Percentiles rank a stretch among this genome's conserved stretches.
These are phyloP conservation scores for Calendula officinalis DNA, from an alignment of 129 eudicot species.

Conservation along the genomic window DNA sequence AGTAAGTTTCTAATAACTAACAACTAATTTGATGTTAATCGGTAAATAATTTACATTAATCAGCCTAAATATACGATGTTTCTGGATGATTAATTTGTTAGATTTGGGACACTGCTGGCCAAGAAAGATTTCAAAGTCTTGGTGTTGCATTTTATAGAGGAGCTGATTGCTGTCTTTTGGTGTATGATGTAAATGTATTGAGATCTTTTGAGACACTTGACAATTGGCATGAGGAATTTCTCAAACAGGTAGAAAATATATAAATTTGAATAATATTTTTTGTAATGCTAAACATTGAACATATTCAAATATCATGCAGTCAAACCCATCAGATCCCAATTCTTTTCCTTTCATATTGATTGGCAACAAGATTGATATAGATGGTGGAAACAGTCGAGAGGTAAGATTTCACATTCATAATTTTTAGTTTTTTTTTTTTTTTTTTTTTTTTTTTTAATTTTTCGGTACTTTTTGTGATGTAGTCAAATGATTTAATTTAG, in stretches of 20 bases:
- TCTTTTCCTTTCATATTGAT: slow-evolving; percentile 76
- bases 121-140: slow-evolving; percentile 90
- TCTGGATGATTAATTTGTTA: slow-evolving; percentile 20
- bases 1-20: slow-evolving; percentile 35
- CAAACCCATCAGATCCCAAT: slow-evolving; percentile 76
- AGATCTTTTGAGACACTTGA: slow-evolving; percentile 77
- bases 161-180: slow-evolving; percentile 87
- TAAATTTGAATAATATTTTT: not conserved
- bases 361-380: slow-evolving; percentile 91
- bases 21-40: slow-evolving; percentile 1
- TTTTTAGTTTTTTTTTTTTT: not conserved
- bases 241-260: slow-evolving; percentile 56
- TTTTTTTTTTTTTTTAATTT: not conserved
- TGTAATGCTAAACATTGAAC: not conserved
- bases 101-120: slow-evolving; percentile 99
- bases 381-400: slow-evolving; percentile 93
- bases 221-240: slow-evolving; percentile 91
- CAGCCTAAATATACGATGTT: not conserved
- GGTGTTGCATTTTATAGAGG: slow-evolving; percentile 97
- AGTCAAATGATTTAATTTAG: slow-evolving; percentile 28
- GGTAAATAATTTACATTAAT: not conserved
- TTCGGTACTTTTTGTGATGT: not conserved
- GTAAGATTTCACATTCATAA: slow-evolving; percentile 33
- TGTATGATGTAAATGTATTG: slow-evolving; percentile 81
- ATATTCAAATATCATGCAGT: slow-evolving; percentile 49